phyloP scores from a whole-genome alignment of 2,329 filamentous ascomycete species.

The Verticillium albo-atrum region DNA sequence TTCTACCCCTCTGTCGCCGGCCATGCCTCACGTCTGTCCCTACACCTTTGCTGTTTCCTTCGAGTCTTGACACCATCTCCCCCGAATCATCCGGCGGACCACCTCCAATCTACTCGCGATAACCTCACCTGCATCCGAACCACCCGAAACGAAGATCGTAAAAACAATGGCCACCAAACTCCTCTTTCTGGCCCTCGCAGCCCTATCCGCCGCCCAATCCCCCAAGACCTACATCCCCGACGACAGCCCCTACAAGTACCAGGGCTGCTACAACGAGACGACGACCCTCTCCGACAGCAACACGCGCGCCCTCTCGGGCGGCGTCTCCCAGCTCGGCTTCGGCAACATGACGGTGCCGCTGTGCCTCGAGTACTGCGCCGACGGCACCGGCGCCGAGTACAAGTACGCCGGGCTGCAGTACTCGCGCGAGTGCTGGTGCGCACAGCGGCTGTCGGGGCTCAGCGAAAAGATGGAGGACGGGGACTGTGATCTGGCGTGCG shows the following conservation, averaged over 20 bases:
- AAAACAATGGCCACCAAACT: neutral
- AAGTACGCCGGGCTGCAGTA: slow-evolving; percentile 53
- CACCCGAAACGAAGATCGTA: neutral
- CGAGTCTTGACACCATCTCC: neutral
- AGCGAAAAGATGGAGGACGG: slow-evolving; percentile 40
- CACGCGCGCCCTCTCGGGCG: slow-evolving; percentile 39
- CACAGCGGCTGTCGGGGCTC: slow-evolving; percentile 41
- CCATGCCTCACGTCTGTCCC: neutral
- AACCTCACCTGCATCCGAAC: neutral
- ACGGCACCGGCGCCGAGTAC: slow-evolving; percentile 29
- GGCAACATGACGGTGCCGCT: slow-evolving; percentile 46
- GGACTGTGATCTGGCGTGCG: slow-evolving; percentile 47
- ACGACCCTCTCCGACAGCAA: slow-evolving; percentile 33
- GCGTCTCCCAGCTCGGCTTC: slow-evolving; percentile 30
- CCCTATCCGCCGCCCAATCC: slow-evolving; percentile 12
- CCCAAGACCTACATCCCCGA: slow-evolving; percentile 25
- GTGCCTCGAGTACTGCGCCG: slow-evolving; percentile 48
- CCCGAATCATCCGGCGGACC: neutral
- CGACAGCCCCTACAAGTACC: slow-evolving; percentile 39
- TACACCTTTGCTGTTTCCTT: neutral
- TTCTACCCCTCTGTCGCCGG: neutral
- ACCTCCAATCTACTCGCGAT: neutral
- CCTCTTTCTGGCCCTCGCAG: slow-evolving; percentile 9
- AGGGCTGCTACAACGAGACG: slow-evolving; percentile 58
- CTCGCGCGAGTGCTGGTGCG: slow-evolving; percentile 56